Evolutionary conservation across 225 moss, liverwort and hornwort species (phyloP), one percentile per base, ranked within the genome.

Genomic region (Antitrichia curtipendula): DNA sequence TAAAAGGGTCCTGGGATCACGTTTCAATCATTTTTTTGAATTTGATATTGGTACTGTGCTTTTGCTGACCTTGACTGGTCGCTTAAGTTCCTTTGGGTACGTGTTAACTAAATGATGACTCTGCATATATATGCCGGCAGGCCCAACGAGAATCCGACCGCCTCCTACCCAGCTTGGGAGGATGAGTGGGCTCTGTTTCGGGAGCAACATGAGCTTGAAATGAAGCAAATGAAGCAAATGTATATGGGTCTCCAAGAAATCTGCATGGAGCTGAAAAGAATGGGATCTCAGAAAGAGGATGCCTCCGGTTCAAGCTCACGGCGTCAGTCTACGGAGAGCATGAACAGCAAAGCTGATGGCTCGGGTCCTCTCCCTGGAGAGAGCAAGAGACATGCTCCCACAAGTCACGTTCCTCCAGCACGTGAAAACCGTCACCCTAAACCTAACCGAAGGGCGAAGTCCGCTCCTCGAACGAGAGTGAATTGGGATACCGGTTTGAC

Each of bases 221-320:
- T 94, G 92, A 87, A 87, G 90, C 91, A 94, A 80, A 91, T 94
- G 92, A 94, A 94, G 81, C 89, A 91, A 85, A 92, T 94, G 93
- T 94, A 91, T 47, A 74, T 85, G 82, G 85, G 91, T 63, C 87
- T 94, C 38, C 93, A 94, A 88, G 93, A 91, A 85, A 94, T 94
- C 70, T 94, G 93, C 76, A 85, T 88, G 69, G 93, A 94, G 85
- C 88, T 94, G 38, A 92, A 94, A 87, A 92, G 87, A 82, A 89
- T 92, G 91, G 89, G 91, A 72, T 80, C 92, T 38, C 85, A 77
- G 17, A 92, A 59, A 60, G 91, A 93, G n/a, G 90, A 88, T 80
- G 87, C 72, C 78, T 93, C 89, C 32, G 84, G 83, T 70, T 85
- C 90, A 76, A 91, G 86, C 89, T 93, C 93, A 52, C 87, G 91